Percentiles rank a stretch among this genome's conserved stretches.
phyloP scores from a whole-genome alignment of 495 filamentous ascomycete genomes.

The Penicillium odoratum region DNA sequence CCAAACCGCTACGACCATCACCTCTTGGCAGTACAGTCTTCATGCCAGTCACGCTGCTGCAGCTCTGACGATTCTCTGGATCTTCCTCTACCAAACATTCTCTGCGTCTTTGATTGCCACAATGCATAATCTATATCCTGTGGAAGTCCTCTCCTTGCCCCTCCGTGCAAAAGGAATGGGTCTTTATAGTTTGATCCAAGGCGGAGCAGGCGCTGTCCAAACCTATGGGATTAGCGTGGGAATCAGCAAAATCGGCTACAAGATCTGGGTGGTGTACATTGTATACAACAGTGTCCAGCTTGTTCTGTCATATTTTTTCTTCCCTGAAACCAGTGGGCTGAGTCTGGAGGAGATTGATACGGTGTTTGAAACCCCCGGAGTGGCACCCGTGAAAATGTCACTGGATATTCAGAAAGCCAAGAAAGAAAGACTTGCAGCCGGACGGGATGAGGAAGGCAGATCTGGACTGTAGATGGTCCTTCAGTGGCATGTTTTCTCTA shows the following conservation, averaged over 20 bases:
- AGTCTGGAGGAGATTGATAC: conserved; percentile 46
- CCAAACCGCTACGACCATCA: conserved; percentile 41
- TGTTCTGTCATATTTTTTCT: conserved; percentile 40
- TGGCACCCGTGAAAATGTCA: conserved; percentile 46
- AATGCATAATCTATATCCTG: conserved; percentile 47
- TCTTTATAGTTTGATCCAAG: conserved; percentile 42
- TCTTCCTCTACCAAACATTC: conserved; percentile 45
- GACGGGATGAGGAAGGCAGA: conserved; percentile 19
- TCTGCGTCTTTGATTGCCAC: conserved; percentile 40
- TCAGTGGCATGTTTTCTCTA: background rate
- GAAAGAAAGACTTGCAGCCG: conserved; percentile 27
- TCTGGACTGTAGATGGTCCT: background rate
- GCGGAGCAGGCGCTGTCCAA: conserved; percentile 37
- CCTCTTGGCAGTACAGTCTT: conserved; percentile 38
- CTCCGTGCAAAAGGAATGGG: conserved; percentile 47
- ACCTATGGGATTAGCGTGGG: conserved; percentile 44
- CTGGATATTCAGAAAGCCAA: conserved; percentile 46
- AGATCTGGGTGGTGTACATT: conserved; percentile 48
- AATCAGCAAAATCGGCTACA: conserved; percentile 43
- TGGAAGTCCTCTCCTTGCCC: conserved; percentile 38
- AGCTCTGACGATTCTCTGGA: conserved; percentile 39
- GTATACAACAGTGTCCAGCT: conserved; percentile 45
- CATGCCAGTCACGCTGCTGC: conserved; percentile 24
- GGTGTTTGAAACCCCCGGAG: conserved; percentile 46
- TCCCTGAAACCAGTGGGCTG: conserved; percentile 41